Evolutionary conservation across 306 rosid species (phyloP).

Genomic region (Malus sieversii): DNA sequence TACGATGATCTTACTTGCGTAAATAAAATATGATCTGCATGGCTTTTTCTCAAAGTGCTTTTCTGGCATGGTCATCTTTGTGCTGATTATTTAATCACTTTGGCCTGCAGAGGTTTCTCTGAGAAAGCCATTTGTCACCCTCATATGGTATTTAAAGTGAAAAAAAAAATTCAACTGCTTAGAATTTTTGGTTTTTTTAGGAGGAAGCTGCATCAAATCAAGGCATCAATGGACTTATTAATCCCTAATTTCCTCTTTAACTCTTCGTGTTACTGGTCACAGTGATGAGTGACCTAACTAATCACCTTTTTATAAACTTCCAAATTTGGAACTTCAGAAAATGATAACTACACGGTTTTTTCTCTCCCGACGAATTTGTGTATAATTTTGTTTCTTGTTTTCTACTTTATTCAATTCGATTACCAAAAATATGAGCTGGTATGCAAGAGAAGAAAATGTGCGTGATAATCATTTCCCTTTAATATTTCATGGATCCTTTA

Average conservation of each 20-base stretch:
- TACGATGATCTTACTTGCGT: not conserved
- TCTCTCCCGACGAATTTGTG: too few species aligned
- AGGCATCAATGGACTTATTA: not conserved
- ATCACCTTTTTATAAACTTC: not conserved
- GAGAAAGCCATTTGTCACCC: conserved; percentile 63
- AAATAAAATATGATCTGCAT: not conserved
- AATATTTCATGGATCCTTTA: too few species aligned
- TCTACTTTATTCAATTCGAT: too few species aligned
- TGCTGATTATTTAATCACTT: conserved; percentile 20
- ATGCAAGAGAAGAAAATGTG: too few species aligned
- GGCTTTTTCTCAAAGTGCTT: not conserved
- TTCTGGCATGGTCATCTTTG: conserved; percentile 10
- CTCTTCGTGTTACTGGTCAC: not conserved
- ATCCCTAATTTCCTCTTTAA: not conserved
- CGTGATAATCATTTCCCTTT: too few species aligned
- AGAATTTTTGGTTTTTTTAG: not conserved
- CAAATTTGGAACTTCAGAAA: too few species aligned
- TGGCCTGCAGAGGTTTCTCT: conserved; percentile 54
- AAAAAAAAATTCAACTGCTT: not conserved
- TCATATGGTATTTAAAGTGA: not conserved
- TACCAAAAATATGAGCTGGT: too few species aligned
- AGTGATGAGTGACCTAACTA: not conserved
- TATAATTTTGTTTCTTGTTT: too few species aligned
- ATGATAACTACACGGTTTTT: too few species aligned
- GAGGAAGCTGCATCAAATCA: not conserved